Base-by-base conservation (phyloP, 2,329 filamentous ascomycete genomes). In the Samsoniella hepiali region DNA sequence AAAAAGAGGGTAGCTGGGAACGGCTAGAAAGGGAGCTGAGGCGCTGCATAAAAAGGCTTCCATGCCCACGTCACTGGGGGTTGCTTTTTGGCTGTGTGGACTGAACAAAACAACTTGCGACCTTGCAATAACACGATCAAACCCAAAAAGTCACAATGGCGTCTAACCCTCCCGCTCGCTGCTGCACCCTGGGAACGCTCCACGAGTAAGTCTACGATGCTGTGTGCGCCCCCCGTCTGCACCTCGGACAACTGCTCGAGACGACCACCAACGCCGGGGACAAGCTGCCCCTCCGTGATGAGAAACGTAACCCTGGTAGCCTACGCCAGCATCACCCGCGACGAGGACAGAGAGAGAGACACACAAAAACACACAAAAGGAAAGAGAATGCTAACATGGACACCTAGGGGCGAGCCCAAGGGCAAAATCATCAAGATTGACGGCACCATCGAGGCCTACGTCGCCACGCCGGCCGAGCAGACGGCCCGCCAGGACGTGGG, bases 131-230 rank as follows among this genome's bases (percentile, higher is more conserved):
- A 42, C 42, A 49, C 7, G 2, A 38, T 5, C 15, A 56, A 49
- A n/a, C 7, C 31, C 22, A 54, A 36, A 58, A 36, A 58, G 69
- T 65, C 27, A 66, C 42, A 29, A 86, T 86, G 83, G 80, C 83
- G 42, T 86, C 83, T 3, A 77, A 83, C 68, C 77, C 79, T 62
- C 82, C 83, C 13, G 80, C 70, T 62, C 68, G 75, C 61, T 86
- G 84, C 79, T 86, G 84, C 75, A 76, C 76, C 38, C 68, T 79
- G 61, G 83, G 82, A 64, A 74, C 82, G 65, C 81, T 78, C 71
- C 82, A 84, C 68, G 79, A 83, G 82, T 84, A 74, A 71, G 83
- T 77, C 32, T 34, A 10, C 58, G 42, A 29, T 32, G 38, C 31
- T 2, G 4, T n/a, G 13, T 44, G 13, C 42, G n/a, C 27, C 44